Base-by-base conservation (phyloP, 1,284 basidiomycete genomes). In the Meira miltonrushii region DNA sequence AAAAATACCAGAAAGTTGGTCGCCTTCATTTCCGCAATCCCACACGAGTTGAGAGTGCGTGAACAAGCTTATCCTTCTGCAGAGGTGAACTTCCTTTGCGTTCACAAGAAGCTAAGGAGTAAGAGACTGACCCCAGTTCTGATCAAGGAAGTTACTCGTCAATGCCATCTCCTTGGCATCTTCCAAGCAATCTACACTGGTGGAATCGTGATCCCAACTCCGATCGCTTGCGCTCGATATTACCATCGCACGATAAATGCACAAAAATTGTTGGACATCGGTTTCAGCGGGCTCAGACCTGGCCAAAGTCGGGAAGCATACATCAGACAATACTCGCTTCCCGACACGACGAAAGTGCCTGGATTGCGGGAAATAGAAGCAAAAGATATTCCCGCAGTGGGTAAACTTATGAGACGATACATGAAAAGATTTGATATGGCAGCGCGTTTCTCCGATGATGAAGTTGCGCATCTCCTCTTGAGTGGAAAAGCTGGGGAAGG, bases 141-240 rank as follows among this genome's bases (percentile, higher is more conserved):
- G 54, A 99, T 99, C 81, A 96, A 97, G 79, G 95, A 99, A 79
- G 89, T 98, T 28, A 99, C 95, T 0, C 85, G 95, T 15, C 89
- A 90, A 73, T 90, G 90, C 64, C 87, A 98, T 78, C 82, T 97
- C 17, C 84, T 86, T 62, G 89, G 92, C 51, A 83, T 95, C 54
- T 98, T 96, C 82, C 95, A 99, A 80, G 95, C 95, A 3, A 90
- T 98, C 58, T 98, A 98, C 79, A 99, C 95, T 0, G 93, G 66
- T 5, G 75, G 75, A 2, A 57, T 59, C 0, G 75, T 76, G 0
- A 58, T 78, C 2, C 75, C 75, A 0, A 78, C 75, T 7, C 75
- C 75, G 4, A 62, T 75, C 1, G 28, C 47, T 47, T 50, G 43
- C 39, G 44, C 52, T 11, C 89, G 90, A 68, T 97, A 97, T 79